These are phyloP conservation scores for Chlamydomonas schloesseri DNA, from an alignment of 139 green algal genomes.

Conservation along the genomic window DNA sequence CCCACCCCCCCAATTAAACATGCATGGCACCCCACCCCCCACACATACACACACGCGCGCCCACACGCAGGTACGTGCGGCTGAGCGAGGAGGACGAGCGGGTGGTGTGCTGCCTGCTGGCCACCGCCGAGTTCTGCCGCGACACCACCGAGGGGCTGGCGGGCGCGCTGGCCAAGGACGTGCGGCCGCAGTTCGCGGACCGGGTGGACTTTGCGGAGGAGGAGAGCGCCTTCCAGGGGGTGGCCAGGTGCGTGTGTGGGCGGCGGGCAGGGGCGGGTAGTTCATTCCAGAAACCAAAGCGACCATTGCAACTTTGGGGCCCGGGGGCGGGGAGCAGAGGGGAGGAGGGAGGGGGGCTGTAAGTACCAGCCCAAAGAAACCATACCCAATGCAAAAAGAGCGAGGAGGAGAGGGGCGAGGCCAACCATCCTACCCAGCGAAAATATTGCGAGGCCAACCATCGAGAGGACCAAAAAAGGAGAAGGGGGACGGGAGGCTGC, in stretches of 20 bases:
- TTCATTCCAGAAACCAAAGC: too few species aligned
- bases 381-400: too few species aligned
- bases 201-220: constrained; percentile 80
- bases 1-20: too few species aligned
- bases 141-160: constrained; percentile 72
- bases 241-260: constrained; percentile 68
- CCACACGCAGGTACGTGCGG: constrained; percentile 72
- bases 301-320: too few species aligned
- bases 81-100: constrained; percentile 64
- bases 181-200: constrained; percentile 60
- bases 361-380: too few species aligned
- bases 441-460: too few species aligned
- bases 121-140: constrained; percentile 94
- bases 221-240: constrained; percentile 85
- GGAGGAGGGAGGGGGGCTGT: not conserved
- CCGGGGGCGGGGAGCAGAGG: not conserved
- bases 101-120: constrained; percentile 89
- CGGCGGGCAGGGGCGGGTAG: not conserved
- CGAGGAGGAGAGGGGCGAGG: too few species aligned
- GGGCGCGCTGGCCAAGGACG: constrained; percentile 72
- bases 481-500: too few species aligned
- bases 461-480: too few species aligned
- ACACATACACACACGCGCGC: not conserved
- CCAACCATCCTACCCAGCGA: too few species aligned
- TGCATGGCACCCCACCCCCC: not conserved